A percentile compares a stretch with the other conserved stretches of the same genome.
These are phyloP conservation scores for Naganishia randhawae DNA, from an alignment of 768 basidiomycete genomes.

Conservation along the genomic window DNA sequence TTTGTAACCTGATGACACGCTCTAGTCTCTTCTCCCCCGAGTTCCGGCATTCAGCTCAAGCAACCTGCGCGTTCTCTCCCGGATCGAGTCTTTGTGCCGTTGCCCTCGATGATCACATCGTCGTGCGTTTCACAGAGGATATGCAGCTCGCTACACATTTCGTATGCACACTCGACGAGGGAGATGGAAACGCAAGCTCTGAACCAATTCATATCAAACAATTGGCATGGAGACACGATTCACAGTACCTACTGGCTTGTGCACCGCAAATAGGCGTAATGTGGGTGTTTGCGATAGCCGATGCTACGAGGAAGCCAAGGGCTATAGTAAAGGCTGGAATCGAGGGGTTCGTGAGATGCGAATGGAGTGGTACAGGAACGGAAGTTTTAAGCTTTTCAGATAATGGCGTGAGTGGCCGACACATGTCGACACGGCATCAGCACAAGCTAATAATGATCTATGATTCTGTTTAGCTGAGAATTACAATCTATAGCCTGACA, in stretches of 20 bases:
- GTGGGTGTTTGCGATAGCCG: slow-evolving; percentile 71
- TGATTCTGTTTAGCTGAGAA: slow-evolving; percentile 62
- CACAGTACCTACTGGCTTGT: slow-evolving; percentile 77
- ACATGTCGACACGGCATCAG: background rate
- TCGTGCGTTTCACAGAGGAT: slow-evolving; percentile 77
- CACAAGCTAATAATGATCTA: slow-evolving; percentile 24
- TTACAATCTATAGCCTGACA: slow-evolving; percentile 78
- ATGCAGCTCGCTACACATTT: slow-evolving; percentile 79
- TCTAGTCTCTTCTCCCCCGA: background rate
- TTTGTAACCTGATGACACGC: background rate
- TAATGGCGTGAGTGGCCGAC: slow-evolving; percentile 71
- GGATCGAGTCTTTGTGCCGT: slow-evolving; percentile 82
- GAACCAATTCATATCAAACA: slow-evolving; percentile 62
- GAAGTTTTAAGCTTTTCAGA: slow-evolving; percentile 84
- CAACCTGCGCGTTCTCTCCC: slow-evolving; percentile 63
- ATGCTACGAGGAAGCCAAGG: slow-evolving; percentile 56
- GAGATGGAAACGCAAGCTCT: slow-evolving; percentile 36
- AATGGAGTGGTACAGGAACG: slow-evolving; percentile 85
- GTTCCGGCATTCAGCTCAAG: slow-evolving; percentile 14
- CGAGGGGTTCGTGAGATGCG: slow-evolving; percentile 79
- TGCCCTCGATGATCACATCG: slow-evolving; percentile 70
- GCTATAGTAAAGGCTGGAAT: slow-evolving; percentile 58
- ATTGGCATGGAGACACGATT: slow-evolving; percentile 80
- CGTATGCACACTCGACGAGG: slow-evolving; percentile 53
- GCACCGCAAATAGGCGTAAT: slow-evolving; percentile 69